Conservation (phyloP, 2,329 filamentous ascomycete genomes). For the Cordyceps javanica region DNA sequence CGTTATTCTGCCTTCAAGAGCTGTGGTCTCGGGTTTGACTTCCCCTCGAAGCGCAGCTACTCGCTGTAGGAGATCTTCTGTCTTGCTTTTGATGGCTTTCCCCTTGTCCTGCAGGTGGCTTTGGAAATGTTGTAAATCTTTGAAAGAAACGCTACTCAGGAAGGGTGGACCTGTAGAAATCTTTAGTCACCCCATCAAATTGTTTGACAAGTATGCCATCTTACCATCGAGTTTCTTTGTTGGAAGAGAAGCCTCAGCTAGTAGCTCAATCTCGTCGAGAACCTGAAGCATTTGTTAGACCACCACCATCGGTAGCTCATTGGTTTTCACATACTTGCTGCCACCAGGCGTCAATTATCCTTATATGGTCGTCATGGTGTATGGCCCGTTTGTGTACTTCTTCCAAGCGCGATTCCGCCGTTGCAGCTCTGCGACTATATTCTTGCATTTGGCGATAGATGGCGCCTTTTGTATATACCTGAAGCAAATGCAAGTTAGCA, state of each 20-base stretch:
- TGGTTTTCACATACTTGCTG: conserved; percentile 61
- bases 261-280: conserved; percentile 56
- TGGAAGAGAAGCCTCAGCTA: conserved; percentile 47
- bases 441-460: conserved; percentile 97
- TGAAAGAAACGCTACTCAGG: conserved; percentile 54
- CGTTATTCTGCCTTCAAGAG: conserved; percentile 70
- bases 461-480: conserved; percentile 67
- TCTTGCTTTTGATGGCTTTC: conserved; percentile 67
- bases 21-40: conserved; percentile 60
- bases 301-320: neutral
- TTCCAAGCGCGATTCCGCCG: conserved; percentile 72
- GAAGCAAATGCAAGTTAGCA: conserved; percentile 21
- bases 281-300: conserved; percentile 35
- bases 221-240: conserved; percentile 38
- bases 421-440: conserved; percentile 84
- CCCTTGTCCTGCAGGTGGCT: conserved; percentile 72
- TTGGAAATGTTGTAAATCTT: conserved; percentile 67
- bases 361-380: conserved; percentile 88
- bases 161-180: conserved; percentile 43
- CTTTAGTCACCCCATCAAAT: neutral
- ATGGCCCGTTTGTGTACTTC: conserved; percentile 71
- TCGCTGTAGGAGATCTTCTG: conserved; percentile 61
- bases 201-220: neutral
- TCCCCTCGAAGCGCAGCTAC: conserved; percentile 46
- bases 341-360: conserved; percentile 89